Conservation (phyloP, 495 filamentous ascomycete genomes). For the Opeltia flavorubescens region DNA sequence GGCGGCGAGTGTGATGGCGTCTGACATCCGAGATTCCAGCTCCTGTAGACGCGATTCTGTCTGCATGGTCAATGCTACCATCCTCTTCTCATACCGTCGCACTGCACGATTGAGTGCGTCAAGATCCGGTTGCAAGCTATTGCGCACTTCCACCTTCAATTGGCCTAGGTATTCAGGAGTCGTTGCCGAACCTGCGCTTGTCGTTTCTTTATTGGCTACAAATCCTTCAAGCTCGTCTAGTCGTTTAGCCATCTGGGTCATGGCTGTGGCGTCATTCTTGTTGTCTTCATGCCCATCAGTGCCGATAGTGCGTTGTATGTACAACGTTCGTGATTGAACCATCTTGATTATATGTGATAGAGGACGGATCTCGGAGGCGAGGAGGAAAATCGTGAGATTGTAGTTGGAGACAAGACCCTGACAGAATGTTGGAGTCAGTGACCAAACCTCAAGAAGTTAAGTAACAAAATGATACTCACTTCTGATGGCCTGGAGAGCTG, state of each 20-base stretch:
- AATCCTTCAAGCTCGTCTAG: conserved; percentile 58
- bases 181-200: conserved; percentile 12
- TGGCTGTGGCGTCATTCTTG: conserved; percentile 25
- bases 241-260: conserved; percentile 46
- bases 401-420: conserved; percentile 81
- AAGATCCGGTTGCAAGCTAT: conserved; percentile 59
- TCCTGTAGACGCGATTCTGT: conserved; percentile 60
- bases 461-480: no score
- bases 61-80: conserved; percentile 52
- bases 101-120: conserved; percentile 85
- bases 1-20: conserved; percentile 67
- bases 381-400: conserved; percentile 85
- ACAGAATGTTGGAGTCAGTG: no score
- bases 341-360: conserved; percentile 68
- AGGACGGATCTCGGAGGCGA: conserved; percentile 76
- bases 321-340: conserved; percentile 61
- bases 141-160: conserved; percentile 47
- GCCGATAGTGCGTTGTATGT: conserved; percentile 64
- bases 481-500: conserved; percentile 73
- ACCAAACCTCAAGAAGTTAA: no score
- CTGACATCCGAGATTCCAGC: conserved; percentile 54
- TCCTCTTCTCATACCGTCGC: conserved; percentile 85
- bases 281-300: conserved; percentile 30
- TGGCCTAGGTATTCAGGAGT: conserved; percentile 26
- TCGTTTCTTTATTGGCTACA: conserved; percentile 22